Percentiles rank a stretch among this genome's conserved stretches.
Conservation (phyloP, 192 early-diverging fungal species). For the Spizellomyces punctatus region DNA sequence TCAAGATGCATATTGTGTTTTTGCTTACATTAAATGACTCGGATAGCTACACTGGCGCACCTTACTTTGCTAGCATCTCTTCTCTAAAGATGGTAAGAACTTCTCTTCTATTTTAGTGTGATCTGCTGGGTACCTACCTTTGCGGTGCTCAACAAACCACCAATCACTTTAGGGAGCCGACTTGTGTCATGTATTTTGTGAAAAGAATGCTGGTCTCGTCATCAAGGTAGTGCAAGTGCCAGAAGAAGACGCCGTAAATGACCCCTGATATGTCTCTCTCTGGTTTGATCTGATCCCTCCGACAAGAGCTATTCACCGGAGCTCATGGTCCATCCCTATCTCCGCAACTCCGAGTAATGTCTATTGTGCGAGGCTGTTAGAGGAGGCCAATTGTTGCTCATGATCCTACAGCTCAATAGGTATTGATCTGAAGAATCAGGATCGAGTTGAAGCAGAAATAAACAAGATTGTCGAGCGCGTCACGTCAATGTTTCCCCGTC, state of each 20-base stretch:
- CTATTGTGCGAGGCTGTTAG: not conserved
- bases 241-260: no score
- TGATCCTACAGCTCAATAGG: conserved; percentile 19
- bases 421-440: conserved; percentile 24
- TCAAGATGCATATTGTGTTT: not conserved
- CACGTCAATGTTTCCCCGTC: conserved; percentile 49
- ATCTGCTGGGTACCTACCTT: not conserved
- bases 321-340: conserved; percentile 91
- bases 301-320: conserved; percentile 69
- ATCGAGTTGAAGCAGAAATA: conserved; percentile 5
- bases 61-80: conserved; percentile 81
- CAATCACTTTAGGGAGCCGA: conserved; percentile 73
- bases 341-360: conserved; percentile 51
- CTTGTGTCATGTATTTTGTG: conserved; percentile 84
- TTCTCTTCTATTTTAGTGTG: not conserved
- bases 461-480: conserved; percentile 46
- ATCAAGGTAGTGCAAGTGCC: conserved; percentile 62
- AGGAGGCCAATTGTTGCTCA: not conserved
- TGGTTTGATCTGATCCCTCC: no score
- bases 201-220: conserved; percentile 68
- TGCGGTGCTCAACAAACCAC: not conserved
- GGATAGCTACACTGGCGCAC: conserved; percentile 72
- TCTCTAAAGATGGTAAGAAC: conserved; percentile 68
- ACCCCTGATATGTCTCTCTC: no score
- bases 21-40: no score